Evolutionary conservation across 1,284 basidiomycete species (phyloP).

Genomic region (Phlebopus sp.): DNA sequence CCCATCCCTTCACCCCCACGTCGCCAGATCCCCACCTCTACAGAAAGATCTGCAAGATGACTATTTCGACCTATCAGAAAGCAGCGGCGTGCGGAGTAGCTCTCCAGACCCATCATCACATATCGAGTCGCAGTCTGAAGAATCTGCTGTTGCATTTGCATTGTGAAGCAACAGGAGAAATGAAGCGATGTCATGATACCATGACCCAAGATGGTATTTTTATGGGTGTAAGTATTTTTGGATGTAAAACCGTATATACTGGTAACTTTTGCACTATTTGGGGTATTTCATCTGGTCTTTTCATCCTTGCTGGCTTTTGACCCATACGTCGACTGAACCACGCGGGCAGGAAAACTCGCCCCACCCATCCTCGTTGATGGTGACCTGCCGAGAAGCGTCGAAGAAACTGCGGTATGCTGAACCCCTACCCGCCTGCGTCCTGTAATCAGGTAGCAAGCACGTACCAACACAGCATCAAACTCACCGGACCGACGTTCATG

Average conservation of each 20-base stretch:
- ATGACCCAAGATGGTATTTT: slow-evolving; percentile 12
- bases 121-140: slow-evolving; percentile 9
- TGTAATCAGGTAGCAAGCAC: slow-evolving; percentile 1
- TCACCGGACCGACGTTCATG: slow-evolving; percentile 62
- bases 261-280: no score
- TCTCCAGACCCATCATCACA: slow-evolving; percentile 1
- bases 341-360: slow-evolving; percentile 55
- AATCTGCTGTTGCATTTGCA: slow-evolving; percentile 3
- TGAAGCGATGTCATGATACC: neutral
- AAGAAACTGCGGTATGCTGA: slow-evolving; percentile 47
- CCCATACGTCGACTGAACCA: slow-evolving; percentile 59
- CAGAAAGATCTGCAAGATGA: slow-evolving; percentile 4
- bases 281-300: neutral
- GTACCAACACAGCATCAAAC: slow-evolving; percentile 22
- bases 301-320: slow-evolving; percentile 18
- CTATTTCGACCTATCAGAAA: slow-evolving; percentile 8
- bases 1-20: neutral
- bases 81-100: neutral
- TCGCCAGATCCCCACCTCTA: slow-evolving; percentile 3
- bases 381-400: slow-evolving; percentile 40
- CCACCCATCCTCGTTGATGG: slow-evolving; percentile 51
- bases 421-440: slow-evolving; percentile 32
- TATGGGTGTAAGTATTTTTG: neutral
- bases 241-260: slow-evolving; percentile 3
- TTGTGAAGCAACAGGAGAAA: neutral